Base-by-base conservation (phyloP, 768 basidiomycete genomes). In the Suillus bovinus region DNA sequence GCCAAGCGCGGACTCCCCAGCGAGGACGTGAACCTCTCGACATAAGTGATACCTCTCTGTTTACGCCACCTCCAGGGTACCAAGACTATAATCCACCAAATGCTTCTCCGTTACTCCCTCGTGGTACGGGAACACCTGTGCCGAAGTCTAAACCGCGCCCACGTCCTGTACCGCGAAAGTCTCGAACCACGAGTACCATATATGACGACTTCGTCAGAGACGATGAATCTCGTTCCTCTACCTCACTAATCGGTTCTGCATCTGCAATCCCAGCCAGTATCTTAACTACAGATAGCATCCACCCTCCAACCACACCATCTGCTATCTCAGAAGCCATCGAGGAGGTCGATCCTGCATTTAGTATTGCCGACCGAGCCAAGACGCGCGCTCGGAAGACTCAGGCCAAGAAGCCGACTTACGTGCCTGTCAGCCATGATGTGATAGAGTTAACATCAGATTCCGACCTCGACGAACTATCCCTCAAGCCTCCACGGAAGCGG, bases 311-410 rank as follows among this genome's bases (percentile, higher is more conserved):
- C 8, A 53, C 64, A 0, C 64, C 72, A 1, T 42, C 63, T n/a
- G 52, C 22, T 50, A 29, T 65, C 38, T 64, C 66, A 7, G 66
- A 62, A 17, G 17, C 10, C 1, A n/a, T 56, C 10, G 70, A 61
- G 0, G 71, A 74, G 46, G 39, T 33, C 34, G 69, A 69, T 41
- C 69, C 65, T 50, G 67, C 71, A 7, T 67, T 76, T 47, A 80
- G 71, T 63, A 84, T 85, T 29, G 84, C 85, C n/a, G 85, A 86
- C 44, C 78, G 85, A 20, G 82, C 85, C 55, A 86, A 86, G 67
- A 84, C 78, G 71, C 83, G 85, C 20, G 77, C 81, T 61, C 74
- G 84, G 29, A 76, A 70, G 24, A 59, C 74, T 9, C 67, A 64
- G 49, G 31, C 64, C 3, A 73, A 72, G 47, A 60, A 61, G 11